Conservation (phyloP, 768 basidiomycete species). For the Termitomyces sp. region DNA sequence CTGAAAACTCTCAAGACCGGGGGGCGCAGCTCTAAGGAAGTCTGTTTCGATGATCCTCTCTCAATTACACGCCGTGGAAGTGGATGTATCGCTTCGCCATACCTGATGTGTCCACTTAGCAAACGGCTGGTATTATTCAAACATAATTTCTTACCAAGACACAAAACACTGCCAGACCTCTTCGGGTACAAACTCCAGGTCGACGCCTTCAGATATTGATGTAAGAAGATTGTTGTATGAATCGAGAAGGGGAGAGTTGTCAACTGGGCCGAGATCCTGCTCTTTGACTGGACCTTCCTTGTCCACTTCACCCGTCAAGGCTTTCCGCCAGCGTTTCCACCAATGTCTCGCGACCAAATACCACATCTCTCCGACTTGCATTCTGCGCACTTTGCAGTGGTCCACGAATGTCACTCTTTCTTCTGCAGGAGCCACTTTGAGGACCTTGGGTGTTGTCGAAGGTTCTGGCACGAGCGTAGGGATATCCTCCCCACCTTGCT, state of each 20-base stretch:
- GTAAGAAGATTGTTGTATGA: conserved; percentile 40
- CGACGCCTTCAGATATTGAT: conserved; percentile 50
- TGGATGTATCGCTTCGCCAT: conserved; percentile 51
- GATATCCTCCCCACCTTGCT: conserved; percentile 42
- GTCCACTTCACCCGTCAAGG: conserved; percentile 62
- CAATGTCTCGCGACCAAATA: conserved; percentile 67
- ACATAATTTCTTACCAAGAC: conserved; percentile 51
- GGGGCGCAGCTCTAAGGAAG: conserved; percentile 68
- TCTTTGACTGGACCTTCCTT: conserved; percentile 63
- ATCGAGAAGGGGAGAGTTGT: conserved; percentile 66
- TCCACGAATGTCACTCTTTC: conserved; percentile 52
- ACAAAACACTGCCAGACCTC: conserved; percentile 65
- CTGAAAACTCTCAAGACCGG: conserved; percentile 55
- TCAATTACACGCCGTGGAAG: conserved; percentile 66
- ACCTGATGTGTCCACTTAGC: conserved; percentile 42
- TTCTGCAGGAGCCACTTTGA: conserved; percentile 23
- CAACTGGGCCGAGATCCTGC: conserved; percentile 64
- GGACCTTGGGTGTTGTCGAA: conserved; percentile 17
- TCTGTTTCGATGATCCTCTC: conserved; percentile 44
- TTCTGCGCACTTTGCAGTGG: conserved; percentile 35
- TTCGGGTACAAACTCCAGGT: conserved; percentile 73
- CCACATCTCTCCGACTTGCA: conserved; percentile 72
- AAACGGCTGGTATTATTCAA: neutral
- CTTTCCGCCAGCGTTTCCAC: conserved; percentile 73
- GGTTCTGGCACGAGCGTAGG: conserved; percentile 21